Percentiles rank a stretch among this genome's conserved stretches.
These are phyloP conservation scores for Hanseniaspora lindneri DNA, from an alignment of 805 yeast species.

Conservation along the genomic window DNA sequence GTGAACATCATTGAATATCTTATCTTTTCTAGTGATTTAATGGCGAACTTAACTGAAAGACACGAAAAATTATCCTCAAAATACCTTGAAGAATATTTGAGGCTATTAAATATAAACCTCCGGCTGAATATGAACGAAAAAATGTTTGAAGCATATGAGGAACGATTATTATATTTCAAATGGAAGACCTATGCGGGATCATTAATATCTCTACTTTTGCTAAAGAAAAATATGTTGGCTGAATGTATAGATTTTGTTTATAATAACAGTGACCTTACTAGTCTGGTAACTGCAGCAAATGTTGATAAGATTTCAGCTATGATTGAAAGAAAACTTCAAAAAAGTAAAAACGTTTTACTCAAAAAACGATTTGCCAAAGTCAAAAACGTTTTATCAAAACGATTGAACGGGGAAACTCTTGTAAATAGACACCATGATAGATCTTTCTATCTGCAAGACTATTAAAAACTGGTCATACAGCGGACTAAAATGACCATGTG, in stretches of 20 bases:
- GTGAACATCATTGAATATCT: background rate
- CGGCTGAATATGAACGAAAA: background rate
- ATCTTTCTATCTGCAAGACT: background rate
- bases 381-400: background rate
- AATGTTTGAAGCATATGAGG: background rate
- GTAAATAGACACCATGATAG: background rate
- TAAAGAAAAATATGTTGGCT: background rate
- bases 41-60: background rate
- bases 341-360: background rate
- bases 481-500: background rate
- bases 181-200: background rate
- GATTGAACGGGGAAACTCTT: constrained; percentile 1
- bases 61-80: background rate
- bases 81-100: background rate
- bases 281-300: background rate
- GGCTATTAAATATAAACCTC: background rate
- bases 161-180: background rate
- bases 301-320: background rate
- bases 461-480: background rate
- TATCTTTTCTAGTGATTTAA: background rate
- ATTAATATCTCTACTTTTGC: background rate
- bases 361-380: background rate
- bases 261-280: background rate
- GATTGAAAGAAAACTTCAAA: background rate
- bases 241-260: background rate